phyloP scores from a whole-genome alignment of 768 basidiomycete species.

The Macrolepiota albuminosa region DNA sequence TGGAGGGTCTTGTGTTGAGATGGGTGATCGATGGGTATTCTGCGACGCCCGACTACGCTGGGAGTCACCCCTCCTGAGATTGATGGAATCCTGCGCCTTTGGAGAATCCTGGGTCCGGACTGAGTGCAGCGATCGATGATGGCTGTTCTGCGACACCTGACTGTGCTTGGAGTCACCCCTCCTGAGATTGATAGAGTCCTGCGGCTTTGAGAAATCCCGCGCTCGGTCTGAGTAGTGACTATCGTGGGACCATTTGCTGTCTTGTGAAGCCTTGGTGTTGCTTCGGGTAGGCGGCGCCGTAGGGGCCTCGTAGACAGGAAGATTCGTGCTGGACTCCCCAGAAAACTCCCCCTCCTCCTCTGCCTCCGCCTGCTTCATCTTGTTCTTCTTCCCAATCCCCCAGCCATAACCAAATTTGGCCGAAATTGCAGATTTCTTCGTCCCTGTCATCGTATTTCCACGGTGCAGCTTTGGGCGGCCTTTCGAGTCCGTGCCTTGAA shows the following conservation, averaged over 20 bases:
- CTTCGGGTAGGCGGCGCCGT: slow-evolving; percentile 29
- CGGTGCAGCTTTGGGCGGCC: slow-evolving; percentile 40
- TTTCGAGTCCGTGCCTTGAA: slow-evolving; percentile 28
- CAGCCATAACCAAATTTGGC: slow-evolving; percentile 68
- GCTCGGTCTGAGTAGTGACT: neutral
- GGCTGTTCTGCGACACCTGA: slow-evolving; percentile 11
- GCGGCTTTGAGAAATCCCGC: slow-evolving; percentile 7
- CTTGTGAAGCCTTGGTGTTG: slow-evolving; percentile 35
- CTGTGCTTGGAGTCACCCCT: slow-evolving; percentile 24
- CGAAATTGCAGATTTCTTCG: slow-evolving; percentile 45
- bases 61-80: slow-evolving; percentile 20
- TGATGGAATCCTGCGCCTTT: neutral
- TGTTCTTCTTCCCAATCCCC: slow-evolving; percentile 55
- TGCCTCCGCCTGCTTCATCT: slow-evolving; percentile 34
- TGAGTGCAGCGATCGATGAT: slow-evolving; percentile 10
- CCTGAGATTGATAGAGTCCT: slow-evolving; percentile 1
- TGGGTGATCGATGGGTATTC: slow-evolving; percentile 10
- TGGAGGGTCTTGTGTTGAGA: slow-evolving; percentile 10
- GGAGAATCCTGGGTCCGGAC: slow-evolving; percentile 7
- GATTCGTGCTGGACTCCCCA: slow-evolving; percentile 25
- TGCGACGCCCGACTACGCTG: slow-evolving; percentile 20
- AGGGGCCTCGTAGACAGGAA: slow-evolving; percentile 36
- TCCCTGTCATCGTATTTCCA: slow-evolving; percentile 52
- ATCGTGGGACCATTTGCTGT: slow-evolving; percentile 22
- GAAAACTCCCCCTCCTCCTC: slow-evolving; percentile 24